Evolutionary conservation across 202 grass and related monocot species (phyloP).

Genomic region (Saccharum hybrid): DNA sequence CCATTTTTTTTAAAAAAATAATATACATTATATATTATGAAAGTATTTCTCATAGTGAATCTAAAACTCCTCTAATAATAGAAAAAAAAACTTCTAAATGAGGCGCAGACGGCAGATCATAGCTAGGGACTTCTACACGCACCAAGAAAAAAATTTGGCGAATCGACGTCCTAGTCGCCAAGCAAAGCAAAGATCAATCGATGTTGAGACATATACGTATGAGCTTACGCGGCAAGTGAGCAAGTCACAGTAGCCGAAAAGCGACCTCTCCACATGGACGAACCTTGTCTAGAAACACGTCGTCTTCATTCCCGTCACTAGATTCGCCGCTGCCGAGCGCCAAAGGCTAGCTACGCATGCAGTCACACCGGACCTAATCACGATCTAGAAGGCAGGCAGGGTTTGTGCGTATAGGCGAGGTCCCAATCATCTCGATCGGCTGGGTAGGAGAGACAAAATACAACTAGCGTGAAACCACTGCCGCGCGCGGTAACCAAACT

Average conservation of each 20-base stretch:
- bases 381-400: not conserved
- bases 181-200: not conserved
- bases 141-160: not conserved
- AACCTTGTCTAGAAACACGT: conserved; percentile 1
- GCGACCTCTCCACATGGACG: not conserved
- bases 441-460: not conserved
- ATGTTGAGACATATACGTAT: not conserved
- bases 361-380: not conserved
- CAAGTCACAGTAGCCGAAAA: not conserved
- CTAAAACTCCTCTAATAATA: no score
- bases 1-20: no score
- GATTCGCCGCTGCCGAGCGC: not conserved
- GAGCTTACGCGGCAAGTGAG: not conserved
- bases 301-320: not conserved
- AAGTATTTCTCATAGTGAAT: no score
- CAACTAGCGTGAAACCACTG: not conserved
- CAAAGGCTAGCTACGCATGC: not conserved
- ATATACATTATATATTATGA: no score
- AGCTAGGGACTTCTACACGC: no score
- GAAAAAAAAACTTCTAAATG: no score
- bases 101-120: no score
- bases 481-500: no score
- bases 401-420: not conserved
- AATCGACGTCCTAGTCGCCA: not conserved
- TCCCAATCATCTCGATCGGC: not conserved